A percentile compares a stretch with the other conserved stretches of the same genome.
phyloP scores from a whole-genome alignment of 768 basidiomycete genomes.

The Punctularia strigosozonata region DNA sequence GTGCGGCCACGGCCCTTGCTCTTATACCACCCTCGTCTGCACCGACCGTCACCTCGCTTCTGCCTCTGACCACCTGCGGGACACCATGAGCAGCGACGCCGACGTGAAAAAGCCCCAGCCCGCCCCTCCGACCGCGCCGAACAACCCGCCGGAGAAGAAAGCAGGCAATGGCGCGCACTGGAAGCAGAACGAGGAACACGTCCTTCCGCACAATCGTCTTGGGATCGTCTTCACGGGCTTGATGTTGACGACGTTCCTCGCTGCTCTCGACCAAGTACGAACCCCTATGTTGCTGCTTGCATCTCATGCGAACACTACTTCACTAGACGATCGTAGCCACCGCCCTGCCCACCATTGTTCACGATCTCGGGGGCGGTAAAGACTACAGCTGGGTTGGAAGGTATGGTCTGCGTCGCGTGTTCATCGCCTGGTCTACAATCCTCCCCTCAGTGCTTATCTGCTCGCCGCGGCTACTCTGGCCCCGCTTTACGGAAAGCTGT shows the following conservation, averaged over 20 bases:
- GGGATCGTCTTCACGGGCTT: slow-evolving; percentile 30
- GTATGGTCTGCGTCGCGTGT: slow-evolving; percentile 11
- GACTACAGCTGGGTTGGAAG: slow-evolving; percentile 41
- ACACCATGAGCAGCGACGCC: too few relatives aligned
- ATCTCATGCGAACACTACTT: not conserved
- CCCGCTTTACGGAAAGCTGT: slow-evolving; percentile 71
- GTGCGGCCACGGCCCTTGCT: too few relatives aligned
- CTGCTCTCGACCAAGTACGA: slow-evolving; percentile 35
- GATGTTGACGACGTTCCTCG: slow-evolving; percentile 31
- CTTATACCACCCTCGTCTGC: too few relatives aligned
- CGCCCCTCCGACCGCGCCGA: too few relatives aligned
- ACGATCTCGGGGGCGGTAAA: slow-evolving; percentile 28
- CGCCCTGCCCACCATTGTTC: slow-evolving; percentile 38
- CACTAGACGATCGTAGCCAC: slow-evolving; percentile 33
- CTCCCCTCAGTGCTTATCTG: slow-evolving; percentile 49
- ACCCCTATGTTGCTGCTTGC: not conserved
- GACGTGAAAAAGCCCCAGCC: too few relatives aligned
- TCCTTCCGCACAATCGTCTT: slow-evolving; percentile 30
- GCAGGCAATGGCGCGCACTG: slow-evolving; percentile 22
- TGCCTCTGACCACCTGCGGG: too few relatives aligned
- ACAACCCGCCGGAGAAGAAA: not conserved
- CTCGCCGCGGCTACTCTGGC: slow-evolving; percentile 55
- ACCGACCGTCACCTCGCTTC: too few relatives aligned
- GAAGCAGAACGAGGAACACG: slow-evolving; percentile 27
- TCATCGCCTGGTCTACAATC: not conserved